Base-by-base conservation (phyloP, 2,329 filamentous ascomycete species). In the Orbilia quercus region DNA sequence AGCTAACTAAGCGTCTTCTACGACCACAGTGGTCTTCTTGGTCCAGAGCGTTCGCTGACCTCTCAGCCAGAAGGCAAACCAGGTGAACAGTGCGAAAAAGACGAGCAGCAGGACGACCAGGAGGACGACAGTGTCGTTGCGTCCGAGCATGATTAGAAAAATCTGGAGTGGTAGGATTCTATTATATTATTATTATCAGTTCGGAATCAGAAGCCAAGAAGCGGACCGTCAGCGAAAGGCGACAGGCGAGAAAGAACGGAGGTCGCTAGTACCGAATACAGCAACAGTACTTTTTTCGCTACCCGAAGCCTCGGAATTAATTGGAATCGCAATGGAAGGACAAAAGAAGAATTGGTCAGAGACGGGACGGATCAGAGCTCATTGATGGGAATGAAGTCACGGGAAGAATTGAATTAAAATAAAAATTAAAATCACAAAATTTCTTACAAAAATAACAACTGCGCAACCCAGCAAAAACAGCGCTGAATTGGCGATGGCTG, bases 41-140 rank as follows among this genome's bases (percentile, higher is more conserved):
- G 50, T 38, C 59, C 55, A 62, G 31, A 62, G n/a, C 23, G 40
- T 53, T n/a, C 2, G 22, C 44, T 14, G 50, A 22, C 54, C 36
- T 36, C 42, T 48, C 23, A 45, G 22, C 60, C 69, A 66, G 60
- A 73, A 40, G n/a, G 53, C 22, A 6, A 65, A 55, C 69, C 60
- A 66, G 36, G 69, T 55, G 36, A 62, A 54, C 16, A 28, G 20
- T 7, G 31, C 54, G 31, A 65, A 73, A 40, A 73, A 66, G 25
- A 73, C 22, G n/a, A 73, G 69, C 14, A 73, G 60, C 9, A 73
- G 69, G 53, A 73, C 55, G 54, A 73, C 60, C 38, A 73, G 23
- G n/a, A 73, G 44, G 50, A 73, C 69, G 40, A 73, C 60, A 1
- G 69, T 66, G 28, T 73, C 69, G 69, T 62, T 73, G 34, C 60